Conservation (phyloP, 352 stramenopile genomes). For the Hyaloperonospora arabidopsidis region DNA sequence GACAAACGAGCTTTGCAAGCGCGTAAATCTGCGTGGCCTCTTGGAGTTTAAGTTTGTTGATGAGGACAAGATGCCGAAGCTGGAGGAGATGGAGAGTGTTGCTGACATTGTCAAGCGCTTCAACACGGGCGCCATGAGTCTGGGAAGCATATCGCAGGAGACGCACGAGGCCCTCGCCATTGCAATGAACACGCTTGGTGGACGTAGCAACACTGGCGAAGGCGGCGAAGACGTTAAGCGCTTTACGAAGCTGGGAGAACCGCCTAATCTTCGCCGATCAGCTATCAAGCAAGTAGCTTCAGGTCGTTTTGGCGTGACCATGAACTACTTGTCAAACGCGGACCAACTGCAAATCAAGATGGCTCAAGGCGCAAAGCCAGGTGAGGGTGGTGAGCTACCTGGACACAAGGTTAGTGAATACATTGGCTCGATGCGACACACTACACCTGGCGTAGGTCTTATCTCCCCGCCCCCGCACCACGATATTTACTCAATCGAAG, state of each 20-base stretch:
- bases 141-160: constrained; percentile 93
- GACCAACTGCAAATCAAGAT: constrained; percentile 99
- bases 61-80: constrained; percentile 70
- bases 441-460: constrained; percentile 92
- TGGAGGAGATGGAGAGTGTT: constrained; percentile 91
- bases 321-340: constrained; percentile 94
- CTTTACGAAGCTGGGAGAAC: constrained; percentile 42
- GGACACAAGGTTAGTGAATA: constrained; percentile 95
- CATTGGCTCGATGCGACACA: constrained; percentile 93
- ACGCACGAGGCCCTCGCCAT: constrained; percentile 92
- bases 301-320: constrained; percentile 93
- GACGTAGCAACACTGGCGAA: constrained; percentile 93
- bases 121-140: constrained; percentile 93
- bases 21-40: constrained; percentile 90
- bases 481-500: constrained; percentile 98
- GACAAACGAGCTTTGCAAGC: constrained; percentile 82
- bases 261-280: constrained; percentile 65
- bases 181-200: constrained; percentile 93
- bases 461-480: constrained; percentile 95
- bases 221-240: constrained; percentile 89
- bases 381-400: constrained; percentile 93
- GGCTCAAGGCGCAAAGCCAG: constrained; percentile 94
- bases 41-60: constrained; percentile 93
- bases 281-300: constrained; percentile 95
- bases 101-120: constrained; percentile 95